Percentiles rank a stretch among this genome's conserved stretches.
phyloP scores from a whole-genome alignment of 1,139 yeast species.

The Suhomyces choctaworum region DNA sequence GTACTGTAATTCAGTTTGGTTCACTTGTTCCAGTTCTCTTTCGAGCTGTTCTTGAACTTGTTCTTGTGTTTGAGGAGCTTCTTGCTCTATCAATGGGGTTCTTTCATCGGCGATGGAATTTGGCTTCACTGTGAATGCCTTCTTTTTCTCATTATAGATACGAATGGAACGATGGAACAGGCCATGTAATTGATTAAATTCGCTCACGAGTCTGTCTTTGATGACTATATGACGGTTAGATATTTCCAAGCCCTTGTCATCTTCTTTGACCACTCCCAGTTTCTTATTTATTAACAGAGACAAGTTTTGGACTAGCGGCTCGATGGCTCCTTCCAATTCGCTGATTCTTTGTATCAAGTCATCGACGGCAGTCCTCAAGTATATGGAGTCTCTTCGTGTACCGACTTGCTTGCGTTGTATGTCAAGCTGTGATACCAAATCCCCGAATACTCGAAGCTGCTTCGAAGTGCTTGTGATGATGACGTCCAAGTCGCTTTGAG shows the following conservation, averaged over 20 bases:
- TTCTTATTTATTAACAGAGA: slow-evolving; percentile 37
- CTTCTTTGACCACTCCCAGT: slow-evolving; percentile 14
- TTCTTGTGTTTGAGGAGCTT: slow-evolving; percentile 20
- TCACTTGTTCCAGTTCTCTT: slow-evolving; percentile 40
- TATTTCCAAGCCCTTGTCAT: slow-evolving; percentile 20
- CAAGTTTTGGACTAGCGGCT: slow-evolving; percentile 31
- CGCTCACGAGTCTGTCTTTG: slow-evolving; percentile 40
- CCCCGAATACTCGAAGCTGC: slow-evolving; percentile 52
- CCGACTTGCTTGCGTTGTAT: slow-evolving; percentile 54
- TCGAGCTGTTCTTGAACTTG: slow-evolving; percentile 35
- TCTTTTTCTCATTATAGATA: slow-evolving; percentile 36
- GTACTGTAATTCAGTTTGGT: slow-evolving; percentile 69
- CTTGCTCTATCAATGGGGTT: slow-evolving; percentile 28
- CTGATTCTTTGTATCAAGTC: slow-evolving; percentile 27
- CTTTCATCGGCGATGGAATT: slow-evolving; percentile 21
- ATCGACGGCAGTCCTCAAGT: slow-evolving; percentile 44
- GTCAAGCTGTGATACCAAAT: slow-evolving; percentile 49
- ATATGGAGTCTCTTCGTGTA: slow-evolving; percentile 49
- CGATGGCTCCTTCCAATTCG: slow-evolving; percentile 37
- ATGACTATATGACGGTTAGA: slow-evolving; percentile 42
- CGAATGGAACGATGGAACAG: slow-evolving; percentile 33
- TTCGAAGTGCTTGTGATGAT: slow-evolving; percentile 38
- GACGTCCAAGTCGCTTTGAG: slow-evolving; percentile 30
- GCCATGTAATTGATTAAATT: slow-evolving; percentile 38
- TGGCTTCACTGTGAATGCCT: slow-evolving; percentile 24